Conservation (phyloP, 805 yeast species). For the Yamadazyma kitorensis region DNA sequence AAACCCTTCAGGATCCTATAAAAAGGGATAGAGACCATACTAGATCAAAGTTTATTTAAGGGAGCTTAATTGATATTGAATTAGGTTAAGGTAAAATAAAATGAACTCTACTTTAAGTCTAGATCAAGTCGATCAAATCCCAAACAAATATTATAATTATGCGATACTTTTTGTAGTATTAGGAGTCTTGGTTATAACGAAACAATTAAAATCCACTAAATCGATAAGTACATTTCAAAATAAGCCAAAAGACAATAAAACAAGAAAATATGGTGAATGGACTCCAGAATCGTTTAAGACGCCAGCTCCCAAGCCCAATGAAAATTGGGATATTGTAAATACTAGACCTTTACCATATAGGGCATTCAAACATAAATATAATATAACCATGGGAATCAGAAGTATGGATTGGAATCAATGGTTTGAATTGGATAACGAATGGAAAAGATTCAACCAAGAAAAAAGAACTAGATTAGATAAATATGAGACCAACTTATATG, state of each 20-base stretch:
- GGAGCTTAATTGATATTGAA: too few species aligned
- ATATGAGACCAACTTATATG: slow-evolving; percentile 47
- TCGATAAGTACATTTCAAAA: not conserved
- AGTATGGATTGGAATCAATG: slow-evolving; percentile 58
- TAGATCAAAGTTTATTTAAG: too few species aligned
- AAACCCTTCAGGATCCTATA: too few species aligned
- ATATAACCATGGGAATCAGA: slow-evolving; percentile 68
- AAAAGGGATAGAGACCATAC: too few species aligned
- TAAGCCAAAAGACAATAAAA: slow-evolving; percentile 6
- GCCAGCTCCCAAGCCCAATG: slow-evolving; percentile 48
- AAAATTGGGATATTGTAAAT: slow-evolving; percentile 46
- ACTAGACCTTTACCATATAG: slow-evolving; percentile 62
- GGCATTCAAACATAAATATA: slow-evolving; percentile 64
- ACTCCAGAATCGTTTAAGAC: slow-evolving; percentile 47
- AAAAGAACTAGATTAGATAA: slow-evolving; percentile 49
- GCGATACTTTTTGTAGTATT: not conserved
- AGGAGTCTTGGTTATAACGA: not conserved
- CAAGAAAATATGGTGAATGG: slow-evolving; percentile 52
- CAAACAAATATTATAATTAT: slow-evolving; percentile 4
- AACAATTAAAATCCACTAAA: not conserved
- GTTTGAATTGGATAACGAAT: slow-evolving; percentile 69
- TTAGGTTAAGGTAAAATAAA: too few species aligned
- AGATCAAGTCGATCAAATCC: not conserved
- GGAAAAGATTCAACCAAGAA: slow-evolving; percentile 52
- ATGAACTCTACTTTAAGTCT: not conserved